A percentile compares a stretch with the other conserved stretches of the same genome.
phyloP scores from a whole-genome alignment of 2,329 filamentous ascomycete species.

The Fusarium proliferatum region DNA sequence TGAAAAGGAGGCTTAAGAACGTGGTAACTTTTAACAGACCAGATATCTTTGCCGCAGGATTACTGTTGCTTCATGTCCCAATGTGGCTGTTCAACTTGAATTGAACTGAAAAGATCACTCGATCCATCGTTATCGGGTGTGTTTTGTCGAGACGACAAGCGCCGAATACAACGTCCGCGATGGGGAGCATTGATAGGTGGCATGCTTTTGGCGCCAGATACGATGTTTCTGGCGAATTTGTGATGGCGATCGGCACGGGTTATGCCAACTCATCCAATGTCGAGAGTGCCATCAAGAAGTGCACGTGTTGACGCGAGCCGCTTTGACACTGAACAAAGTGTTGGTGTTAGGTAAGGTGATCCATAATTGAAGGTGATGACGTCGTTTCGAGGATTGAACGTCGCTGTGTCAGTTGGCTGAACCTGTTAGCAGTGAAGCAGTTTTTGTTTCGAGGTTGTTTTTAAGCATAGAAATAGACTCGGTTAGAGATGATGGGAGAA shows the following conservation, averaged over 20 bases:
- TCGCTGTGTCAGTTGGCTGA: not conserved
- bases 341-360: constrained; percentile 3
- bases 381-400: not conserved
- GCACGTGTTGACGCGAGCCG: constrained; percentile 3
- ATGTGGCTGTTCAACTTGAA: constrained; percentile 6
- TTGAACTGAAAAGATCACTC: constrained; percentile 1
- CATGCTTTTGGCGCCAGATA: not conserved
- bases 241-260: constrained; percentile 25
- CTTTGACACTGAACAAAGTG: not conserved
- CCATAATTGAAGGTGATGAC: constrained; percentile 9
- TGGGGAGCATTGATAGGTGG: not conserved
- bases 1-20: constrained; percentile 13
- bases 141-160: not conserved
- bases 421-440: not conserved
- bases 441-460: not conserved
- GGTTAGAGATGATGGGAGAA: not conserved
- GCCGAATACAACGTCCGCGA: constrained; percentile 1
- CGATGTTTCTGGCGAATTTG: constrained; percentile 1
- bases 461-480: not conserved
- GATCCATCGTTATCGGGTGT: constrained; percentile 7
- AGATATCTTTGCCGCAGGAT: not conserved
- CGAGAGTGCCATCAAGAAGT: not conserved
- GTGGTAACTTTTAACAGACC: constrained; percentile 1
- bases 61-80: not conserved
- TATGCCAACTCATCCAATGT: not conserved